Percentiles rank a stretch among this genome's conserved stretches.
Evolutionary conservation across 768 basidiomycete species (phyloP).

Genomic region (Trametes coccinea): DNA sequence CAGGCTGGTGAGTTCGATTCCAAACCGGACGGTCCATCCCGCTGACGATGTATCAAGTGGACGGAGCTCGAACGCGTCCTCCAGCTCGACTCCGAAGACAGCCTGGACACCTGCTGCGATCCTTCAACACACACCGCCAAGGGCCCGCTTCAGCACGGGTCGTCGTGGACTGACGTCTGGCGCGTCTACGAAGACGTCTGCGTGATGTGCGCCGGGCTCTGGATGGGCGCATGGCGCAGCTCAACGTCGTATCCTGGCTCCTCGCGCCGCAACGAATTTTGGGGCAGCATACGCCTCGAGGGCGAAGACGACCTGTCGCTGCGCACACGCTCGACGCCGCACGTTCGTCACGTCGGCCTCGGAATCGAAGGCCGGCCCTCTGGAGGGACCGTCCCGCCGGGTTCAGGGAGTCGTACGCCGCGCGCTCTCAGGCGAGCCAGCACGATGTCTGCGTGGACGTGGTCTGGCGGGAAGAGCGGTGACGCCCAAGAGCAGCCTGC

Average conservation of each 20-base stretch:
- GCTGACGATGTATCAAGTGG: conserved; percentile 53
- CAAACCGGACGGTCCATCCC: neutral
- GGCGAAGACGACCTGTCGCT: conserved; percentile 51
- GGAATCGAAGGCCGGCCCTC: conserved; percentile 18
- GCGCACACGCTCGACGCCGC: conserved; percentile 25
- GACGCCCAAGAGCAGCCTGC: conserved; percentile 26
- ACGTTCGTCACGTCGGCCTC: conserved; percentile 35
- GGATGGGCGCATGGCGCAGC: conserved; percentile 69
- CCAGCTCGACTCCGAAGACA: conserved; percentile 45
- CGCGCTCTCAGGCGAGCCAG: conserved; percentile 39
- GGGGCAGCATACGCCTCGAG: conserved; percentile 60
- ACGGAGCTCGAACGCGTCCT: conserved; percentile 74
- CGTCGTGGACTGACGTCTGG: conserved; percentile 75
- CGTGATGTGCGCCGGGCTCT: conserved; percentile 78
- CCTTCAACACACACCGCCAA: conserved; percentile 18
- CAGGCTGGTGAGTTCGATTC: conserved; percentile 51
- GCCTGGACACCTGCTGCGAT: conserved; percentile 25
- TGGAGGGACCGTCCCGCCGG: neutral
- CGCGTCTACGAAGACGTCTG: conserved; percentile 85
- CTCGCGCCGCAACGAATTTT: conserved; percentile 46
- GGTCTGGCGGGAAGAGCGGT: conserved; percentile 37
- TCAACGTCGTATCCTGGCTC: conserved; percentile 52
- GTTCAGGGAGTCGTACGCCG: neutral
- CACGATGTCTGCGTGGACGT: conserved; percentile 50
- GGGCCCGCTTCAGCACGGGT: conserved; percentile 30